phyloP scores from a whole-genome alignment of 148 eudicot species.

The Silene uniflora region DNA sequence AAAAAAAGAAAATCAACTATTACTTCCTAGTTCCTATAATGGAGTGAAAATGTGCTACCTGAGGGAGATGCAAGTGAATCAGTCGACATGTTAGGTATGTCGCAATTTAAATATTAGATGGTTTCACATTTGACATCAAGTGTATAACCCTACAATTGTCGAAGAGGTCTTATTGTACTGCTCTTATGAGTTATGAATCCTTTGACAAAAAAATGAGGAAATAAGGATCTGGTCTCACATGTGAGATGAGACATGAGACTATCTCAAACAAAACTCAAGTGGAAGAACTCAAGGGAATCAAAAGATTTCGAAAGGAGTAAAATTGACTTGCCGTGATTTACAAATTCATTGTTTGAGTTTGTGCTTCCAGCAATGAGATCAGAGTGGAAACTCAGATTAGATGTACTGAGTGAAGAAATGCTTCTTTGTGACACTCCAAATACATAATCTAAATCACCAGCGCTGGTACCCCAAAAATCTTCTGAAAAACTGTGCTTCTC shows the following conservation, averaged over 20 bases:
- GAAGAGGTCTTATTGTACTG: background rate
- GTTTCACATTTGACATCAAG: background rate
- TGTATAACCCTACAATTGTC: background rate
- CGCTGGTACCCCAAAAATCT: constrained; percentile 85
- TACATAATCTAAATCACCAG: constrained; percentile 55
- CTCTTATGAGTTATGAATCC: too few relatives aligned
- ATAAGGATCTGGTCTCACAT: background rate
- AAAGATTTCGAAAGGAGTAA: background rate
- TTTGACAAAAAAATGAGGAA: too few relatives aligned
- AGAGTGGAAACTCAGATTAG: constrained; percentile 52
- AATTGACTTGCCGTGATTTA: constrained; percentile 61
- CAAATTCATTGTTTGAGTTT: constrained; percentile 46
- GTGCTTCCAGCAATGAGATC: constrained; percentile 31
- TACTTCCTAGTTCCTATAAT: background rate
- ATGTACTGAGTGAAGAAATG: constrained; percentile 57
- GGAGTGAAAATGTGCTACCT: background rate
- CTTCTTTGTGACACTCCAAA: constrained; percentile 64
- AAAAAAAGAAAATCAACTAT: background rate
- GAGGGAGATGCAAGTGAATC: background rate
- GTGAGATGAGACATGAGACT: background rate
- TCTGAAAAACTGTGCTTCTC: constrained; percentile 55
- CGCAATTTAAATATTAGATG: background rate
- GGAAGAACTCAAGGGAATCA: background rate
- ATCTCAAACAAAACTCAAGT: background rate
- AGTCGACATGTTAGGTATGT: background rate